Conservation (phyloP, 176 grass and related monocot genomes). For the Oryza officinalis region DNA sequence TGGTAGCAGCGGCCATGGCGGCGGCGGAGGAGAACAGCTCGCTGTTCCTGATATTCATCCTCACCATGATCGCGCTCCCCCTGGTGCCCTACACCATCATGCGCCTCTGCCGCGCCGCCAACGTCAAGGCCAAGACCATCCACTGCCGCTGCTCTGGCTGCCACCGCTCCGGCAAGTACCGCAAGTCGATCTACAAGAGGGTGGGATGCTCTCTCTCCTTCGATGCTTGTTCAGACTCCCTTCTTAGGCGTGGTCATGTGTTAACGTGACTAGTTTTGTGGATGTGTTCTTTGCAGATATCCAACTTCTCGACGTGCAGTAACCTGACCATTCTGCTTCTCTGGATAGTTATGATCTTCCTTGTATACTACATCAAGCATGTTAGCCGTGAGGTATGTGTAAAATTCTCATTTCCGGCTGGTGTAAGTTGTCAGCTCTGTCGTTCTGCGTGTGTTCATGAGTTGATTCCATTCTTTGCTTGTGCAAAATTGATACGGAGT, state of each 20-base stretch:
- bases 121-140: constrained; percentile 81
- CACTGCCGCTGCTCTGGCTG: constrained; percentile 90
- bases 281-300: constrained; percentile 59
- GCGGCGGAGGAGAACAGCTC: constrained; percentile 91
- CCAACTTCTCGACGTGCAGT: constrained; percentile 93
- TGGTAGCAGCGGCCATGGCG: constrained; percentile 54
- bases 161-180: constrained; percentile 83
- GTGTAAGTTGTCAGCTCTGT: background rate
- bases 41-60: constrained; percentile 91
- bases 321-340: constrained; percentile 86
- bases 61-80: constrained; percentile 95
- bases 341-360: constrained; percentile 83
- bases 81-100: constrained; percentile 87
- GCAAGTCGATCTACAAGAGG: constrained; percentile 94
- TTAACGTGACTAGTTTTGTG: background rate
- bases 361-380: constrained; percentile 97
- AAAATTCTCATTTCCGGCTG: background rate
- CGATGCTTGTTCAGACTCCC: background rate
- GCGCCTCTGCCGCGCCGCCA: constrained; percentile 57
- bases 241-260: background rate
- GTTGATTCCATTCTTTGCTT: background rate
- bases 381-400: constrained; percentile 77
- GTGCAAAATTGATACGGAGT: background rate
- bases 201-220: constrained; percentile 27
- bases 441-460: background rate